Evolutionary conservation across 2,329 filamentous ascomycete genomes (phyloP).

Genomic region (Penicillium sp.): DNA sequence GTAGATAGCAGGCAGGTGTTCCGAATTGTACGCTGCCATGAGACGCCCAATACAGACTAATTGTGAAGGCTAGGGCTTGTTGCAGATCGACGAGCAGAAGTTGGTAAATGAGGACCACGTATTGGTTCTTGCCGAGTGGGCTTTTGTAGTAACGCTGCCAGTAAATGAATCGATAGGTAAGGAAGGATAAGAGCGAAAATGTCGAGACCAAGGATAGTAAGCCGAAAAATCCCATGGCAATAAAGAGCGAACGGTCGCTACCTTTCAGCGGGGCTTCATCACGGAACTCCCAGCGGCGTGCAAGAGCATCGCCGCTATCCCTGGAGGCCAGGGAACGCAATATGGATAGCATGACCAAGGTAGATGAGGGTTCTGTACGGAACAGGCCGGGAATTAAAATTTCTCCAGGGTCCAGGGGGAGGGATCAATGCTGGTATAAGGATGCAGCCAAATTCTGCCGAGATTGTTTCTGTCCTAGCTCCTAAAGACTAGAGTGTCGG

Average conservation of each 20-base stretch:
- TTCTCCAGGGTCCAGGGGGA: neutral
- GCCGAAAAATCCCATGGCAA: slow-evolving; percentile 47
- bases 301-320: slow-evolving; percentile 7
- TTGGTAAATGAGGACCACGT: slow-evolving; percentile 53
- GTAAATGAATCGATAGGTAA: slow-evolving; percentile 50
- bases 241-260: slow-evolving; percentile 43
- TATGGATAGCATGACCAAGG: slow-evolving; percentile 12
- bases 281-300: slow-evolving; percentile 20
- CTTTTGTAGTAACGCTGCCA: slow-evolving; percentile 50
- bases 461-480: neutral
- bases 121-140: slow-evolving; percentile 53
- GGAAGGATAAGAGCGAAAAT: slow-evolving; percentile 37
- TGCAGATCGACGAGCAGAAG: slow-evolving; percentile 51
- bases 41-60: slow-evolving; percentile 47
- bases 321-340: slow-evolving; percentile 13
- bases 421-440: slow-evolving; percentile 4
- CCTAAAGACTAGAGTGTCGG: neutral
- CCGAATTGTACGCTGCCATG: slow-evolving; percentile 43
- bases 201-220: slow-evolving; percentile 38
- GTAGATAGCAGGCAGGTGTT: slow-evolving; percentile 47
- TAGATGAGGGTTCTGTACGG: neutral
- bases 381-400: neutral
- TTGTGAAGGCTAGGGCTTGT: slow-evolving; percentile 48
- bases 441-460: neutral
- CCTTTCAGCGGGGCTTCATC: slow-evolving; percentile 17